Evolutionary conservation across 2,329 filamentous ascomycete genomes (phyloP).

Genomic region (Dactylonectria macrodidyma): DNA sequence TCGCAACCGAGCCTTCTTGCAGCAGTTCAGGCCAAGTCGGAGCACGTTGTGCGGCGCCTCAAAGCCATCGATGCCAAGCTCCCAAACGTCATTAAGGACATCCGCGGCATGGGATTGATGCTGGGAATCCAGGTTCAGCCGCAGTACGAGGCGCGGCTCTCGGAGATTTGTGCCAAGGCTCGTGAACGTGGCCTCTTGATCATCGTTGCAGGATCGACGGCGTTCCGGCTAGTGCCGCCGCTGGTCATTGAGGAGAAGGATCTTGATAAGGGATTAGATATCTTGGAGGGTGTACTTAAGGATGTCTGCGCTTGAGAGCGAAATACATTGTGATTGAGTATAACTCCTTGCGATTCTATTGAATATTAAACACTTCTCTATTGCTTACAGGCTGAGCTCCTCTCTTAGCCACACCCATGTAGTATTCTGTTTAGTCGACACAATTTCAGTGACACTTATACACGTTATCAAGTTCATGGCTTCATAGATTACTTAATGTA

Average conservation of each 20-base stretch:
- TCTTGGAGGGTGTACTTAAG: slow-evolving; percentile 67
- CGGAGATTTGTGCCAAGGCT: slow-evolving; percentile 84
- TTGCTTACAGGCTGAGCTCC: no score
- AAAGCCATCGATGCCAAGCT: slow-evolving; percentile 61
- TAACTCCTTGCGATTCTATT: no score
- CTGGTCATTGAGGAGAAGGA: slow-evolving; percentile 85
- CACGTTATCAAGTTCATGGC: no score
- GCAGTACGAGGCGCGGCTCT: slow-evolving; percentile 71
- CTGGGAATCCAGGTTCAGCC: slow-evolving; percentile 84
- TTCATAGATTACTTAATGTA: no score
- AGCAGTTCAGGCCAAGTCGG: slow-evolving; percentile 76
- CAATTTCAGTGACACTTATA: no score
- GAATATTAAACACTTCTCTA: no score
- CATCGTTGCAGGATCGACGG: slow-evolving; percentile 95
- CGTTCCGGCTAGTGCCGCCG: slow-evolving; percentile 91
- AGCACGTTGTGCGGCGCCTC: slow-evolving; percentile 65
- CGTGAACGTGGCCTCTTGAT: slow-evolving; percentile 89
- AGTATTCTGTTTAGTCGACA: no score
- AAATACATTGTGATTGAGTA: no score
- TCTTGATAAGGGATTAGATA: slow-evolving; percentile 82
- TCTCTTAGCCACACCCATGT: no score
- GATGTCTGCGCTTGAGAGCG: no score
- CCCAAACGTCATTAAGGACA: slow-evolving; percentile 82
- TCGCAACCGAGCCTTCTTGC: slow-evolving; percentile 79
- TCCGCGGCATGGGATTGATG: slow-evolving; percentile 88